Percentiles rank a stretch among this genome's conserved stretches.
Conservation (phyloP, 257 asterid species). For the Solanum sejunctum region DNA sequence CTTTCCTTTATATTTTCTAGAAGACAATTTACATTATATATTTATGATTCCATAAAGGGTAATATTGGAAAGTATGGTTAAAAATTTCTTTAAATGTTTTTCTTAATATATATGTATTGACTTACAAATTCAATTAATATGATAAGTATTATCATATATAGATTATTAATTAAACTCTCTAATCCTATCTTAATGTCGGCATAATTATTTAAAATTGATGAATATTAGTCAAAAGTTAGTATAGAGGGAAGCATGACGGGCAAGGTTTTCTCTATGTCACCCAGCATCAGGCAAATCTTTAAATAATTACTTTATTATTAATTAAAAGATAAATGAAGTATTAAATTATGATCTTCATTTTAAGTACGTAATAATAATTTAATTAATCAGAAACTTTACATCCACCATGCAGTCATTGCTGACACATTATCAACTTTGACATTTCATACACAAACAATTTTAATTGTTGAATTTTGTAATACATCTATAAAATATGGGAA, state of each 20-base stretch:
- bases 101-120: no score
- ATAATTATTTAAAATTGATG: neutral
- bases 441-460: neutral
- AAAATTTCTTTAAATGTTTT: no score
- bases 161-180: neutral
- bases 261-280: neutral
- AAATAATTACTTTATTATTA: neutral
- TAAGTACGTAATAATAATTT: neutral
- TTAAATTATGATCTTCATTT: neutral
- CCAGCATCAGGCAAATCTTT: neutral
- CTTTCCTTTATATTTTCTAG: no score
- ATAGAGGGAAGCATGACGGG: neutral
- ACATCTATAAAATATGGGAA: neutral
- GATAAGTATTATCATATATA: neutral
- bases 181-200: neutral
- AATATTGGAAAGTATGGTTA: no score
- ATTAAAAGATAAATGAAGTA: neutral
- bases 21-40: no score
- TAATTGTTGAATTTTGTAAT: neutral
- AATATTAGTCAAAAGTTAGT: neutral
- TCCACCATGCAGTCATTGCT: constrained; percentile 15
- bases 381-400: neutral
- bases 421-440: neutral
- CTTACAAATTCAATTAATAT: no score
- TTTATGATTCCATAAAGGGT: no score